Percentiles rank a stretch among this genome's conserved stretches.
These are phyloP conservation scores for Hirsutella minnesotensis DNA, from an alignment of 2,329 filamentous ascomycete species.

Conservation along the genomic window DNA sequence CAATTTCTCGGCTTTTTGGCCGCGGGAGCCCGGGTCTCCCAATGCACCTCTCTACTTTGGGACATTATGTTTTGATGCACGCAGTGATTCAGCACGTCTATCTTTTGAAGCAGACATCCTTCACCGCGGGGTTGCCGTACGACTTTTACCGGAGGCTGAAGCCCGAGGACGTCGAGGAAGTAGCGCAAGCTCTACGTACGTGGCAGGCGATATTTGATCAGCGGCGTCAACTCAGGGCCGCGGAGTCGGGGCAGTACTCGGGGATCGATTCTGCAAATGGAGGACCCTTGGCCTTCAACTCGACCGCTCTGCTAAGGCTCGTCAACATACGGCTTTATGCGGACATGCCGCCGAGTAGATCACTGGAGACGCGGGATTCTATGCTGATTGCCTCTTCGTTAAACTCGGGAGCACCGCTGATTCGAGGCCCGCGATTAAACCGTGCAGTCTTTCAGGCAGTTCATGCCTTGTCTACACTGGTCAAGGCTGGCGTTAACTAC, in stretches of 20 bases:
- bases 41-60: slow-evolving; percentile 44
- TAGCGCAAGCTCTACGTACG: slow-evolving; percentile 40
- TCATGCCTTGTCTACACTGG: slow-evolving; percentile 55
- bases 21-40: slow-evolving; percentile 36
- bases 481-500: slow-evolving; percentile 51
- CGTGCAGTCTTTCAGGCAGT: slow-evolving; percentile 56
- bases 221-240: slow-evolving; percentile 36
- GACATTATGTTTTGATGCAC: slow-evolving; percentile 62
- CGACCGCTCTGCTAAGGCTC: slow-evolving; percentile 46
- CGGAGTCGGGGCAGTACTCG: slow-evolving; percentile 32
- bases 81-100: slow-evolving; percentile 63
- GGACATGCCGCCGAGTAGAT: slow-evolving; percentile 49
- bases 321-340: slow-evolving; percentile 56
- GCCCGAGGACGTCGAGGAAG: slow-evolving; percentile 43
- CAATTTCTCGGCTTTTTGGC: slow-evolving; percentile 42
- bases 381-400: slow-evolving; percentile 49
- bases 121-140: slow-evolving; percentile 35
- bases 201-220: slow-evolving; percentile 50
- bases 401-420: slow-evolving; percentile 43
- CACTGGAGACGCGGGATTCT: slow-evolving; percentile 54
- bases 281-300: slow-evolving; percentile 55
- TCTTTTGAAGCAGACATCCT: slow-evolving; percentile 51
- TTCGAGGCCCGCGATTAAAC: slow-evolving; percentile 47
- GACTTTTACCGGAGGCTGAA: slow-evolving; percentile 38
- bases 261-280: slow-evolving; percentile 39